Evolutionary conservation across 73 alveolate species (phyloP).

Genomic region (Diophrys appendiculata): DNA sequence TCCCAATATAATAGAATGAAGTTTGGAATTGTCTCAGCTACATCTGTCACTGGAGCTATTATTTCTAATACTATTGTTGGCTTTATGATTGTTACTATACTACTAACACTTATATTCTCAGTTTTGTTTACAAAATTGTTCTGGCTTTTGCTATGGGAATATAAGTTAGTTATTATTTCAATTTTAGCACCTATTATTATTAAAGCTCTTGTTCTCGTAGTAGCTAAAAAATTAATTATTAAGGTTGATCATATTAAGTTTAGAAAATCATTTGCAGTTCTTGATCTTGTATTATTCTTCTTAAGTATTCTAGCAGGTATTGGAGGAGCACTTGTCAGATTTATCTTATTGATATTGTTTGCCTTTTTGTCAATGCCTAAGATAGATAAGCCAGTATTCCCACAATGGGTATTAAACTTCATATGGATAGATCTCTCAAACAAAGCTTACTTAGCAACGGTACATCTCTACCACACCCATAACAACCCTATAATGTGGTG

Average conservation of each 20-base stretch:
- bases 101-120: conserved; percentile 10
- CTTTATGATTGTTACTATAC: not conserved
- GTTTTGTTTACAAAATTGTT: conserved; percentile 5
- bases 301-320: conserved; percentile 23
- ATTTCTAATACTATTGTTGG: conserved; percentile 18
- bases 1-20: conserved; percentile 1
- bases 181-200: conserved; percentile 6
- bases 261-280: not conserved
- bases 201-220: not conserved
- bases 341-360: not conserved
- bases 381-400: conserved; percentile 5
- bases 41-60: conserved; percentile 24
- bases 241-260: conserved; percentile 11
- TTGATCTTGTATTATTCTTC: conserved; percentile 8
- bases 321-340: conserved; percentile 14
- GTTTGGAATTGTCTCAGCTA: not conserved
- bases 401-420: conserved; percentile 15
- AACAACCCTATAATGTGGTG: conserved; percentile 16
- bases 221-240: not conserved
- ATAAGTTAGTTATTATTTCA: not conserved
- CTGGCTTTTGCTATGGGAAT: conserved; percentile 13
- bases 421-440: conserved; percentile 5
- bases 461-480: conserved; percentile 10
- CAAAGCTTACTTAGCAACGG: conserved; percentile 17
- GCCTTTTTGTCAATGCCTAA: not conserved